A percentile compares a stretch with the other conserved stretches of the same genome.
These are phyloP conservation scores for Senecio squalidus DNA, from an alignment of 140 eudicot species.

Conservation along the genomic window DNA sequence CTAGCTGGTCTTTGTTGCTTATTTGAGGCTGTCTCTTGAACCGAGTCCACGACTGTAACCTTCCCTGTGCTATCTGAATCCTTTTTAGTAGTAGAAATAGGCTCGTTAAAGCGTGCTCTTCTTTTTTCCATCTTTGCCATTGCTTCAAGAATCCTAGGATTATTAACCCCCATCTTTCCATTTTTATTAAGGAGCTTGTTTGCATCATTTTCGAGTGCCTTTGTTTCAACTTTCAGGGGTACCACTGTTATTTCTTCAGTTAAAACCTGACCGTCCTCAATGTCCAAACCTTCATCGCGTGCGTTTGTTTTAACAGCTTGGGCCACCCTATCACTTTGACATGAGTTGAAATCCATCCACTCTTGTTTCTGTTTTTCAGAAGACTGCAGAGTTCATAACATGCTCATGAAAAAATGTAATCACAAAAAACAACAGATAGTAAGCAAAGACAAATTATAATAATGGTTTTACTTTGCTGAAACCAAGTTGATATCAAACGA, in stretches of 20 bases:
- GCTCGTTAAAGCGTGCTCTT: slow-evolving; percentile 67
- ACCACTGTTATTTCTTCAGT: slow-evolving; percentile 30
- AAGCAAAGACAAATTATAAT: slow-evolving; percentile 3
- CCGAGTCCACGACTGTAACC: slow-evolving; percentile 12
- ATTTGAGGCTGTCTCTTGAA: slow-evolving; percentile 16
- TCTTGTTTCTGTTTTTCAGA: slow-evolving; percentile 30
- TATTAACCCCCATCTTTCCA: slow-evolving; percentile 29
- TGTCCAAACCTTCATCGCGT: slow-evolving; percentile 26
- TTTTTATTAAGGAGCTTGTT: slow-evolving; percentile 14
- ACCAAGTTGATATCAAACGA: background rate
- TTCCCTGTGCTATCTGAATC: slow-evolving; percentile 26
- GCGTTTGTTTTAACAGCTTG: slow-evolving; percentile 16
- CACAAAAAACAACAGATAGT: slow-evolving; percentile 4
- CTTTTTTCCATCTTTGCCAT: slow-evolving; percentile 81
- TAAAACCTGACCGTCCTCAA: slow-evolving; percentile 59
- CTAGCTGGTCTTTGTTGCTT: slow-evolving; percentile 63
- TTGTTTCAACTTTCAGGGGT: slow-evolving; percentile 5
- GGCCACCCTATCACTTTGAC: slow-evolving; percentile 13
- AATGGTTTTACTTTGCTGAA: background rate
- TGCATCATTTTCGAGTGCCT: slow-evolving; percentile 4
- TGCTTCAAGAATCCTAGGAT: slow-evolving; percentile 47
- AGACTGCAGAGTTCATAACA: slow-evolving; percentile 45
- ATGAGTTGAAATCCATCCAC: slow-evolving; percentile 1
- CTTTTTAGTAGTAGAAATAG: slow-evolving; percentile 21
- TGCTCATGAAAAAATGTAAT: slow-evolving; percentile 6